These are phyloP conservation scores for Xylaria sp. DNA, from an alignment of 2,329 filamentous ascomycete genomes.

Conservation along the genomic window DNA sequence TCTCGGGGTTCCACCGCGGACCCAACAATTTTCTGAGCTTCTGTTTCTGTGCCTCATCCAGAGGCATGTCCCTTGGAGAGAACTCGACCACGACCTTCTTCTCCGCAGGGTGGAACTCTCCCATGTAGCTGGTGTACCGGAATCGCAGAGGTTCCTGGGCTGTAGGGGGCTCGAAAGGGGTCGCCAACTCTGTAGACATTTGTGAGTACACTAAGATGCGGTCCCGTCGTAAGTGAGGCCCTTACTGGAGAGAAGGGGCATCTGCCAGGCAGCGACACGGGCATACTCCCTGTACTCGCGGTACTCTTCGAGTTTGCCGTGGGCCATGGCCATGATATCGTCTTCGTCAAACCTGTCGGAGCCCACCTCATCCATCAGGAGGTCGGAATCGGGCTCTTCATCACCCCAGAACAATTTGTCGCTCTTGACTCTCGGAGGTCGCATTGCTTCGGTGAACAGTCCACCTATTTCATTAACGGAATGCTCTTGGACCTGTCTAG, in stretches of 20 bases:
- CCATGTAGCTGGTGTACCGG: conserved; percentile 97
- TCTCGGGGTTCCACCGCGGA: conserved; percentile 86
- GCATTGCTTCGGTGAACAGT: conserved; percentile 17
- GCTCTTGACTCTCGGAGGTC: conserved; percentile 2
- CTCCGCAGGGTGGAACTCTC: conserved; percentile 89
- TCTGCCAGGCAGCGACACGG: conserved; percentile 90
- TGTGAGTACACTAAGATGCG: conserved; percentile 9
- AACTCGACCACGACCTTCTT: conserved; percentile 96
- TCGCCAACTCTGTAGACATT: conserved; percentile 74
- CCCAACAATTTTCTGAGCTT: conserved; percentile 93
- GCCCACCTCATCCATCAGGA: conserved; percentile 44
- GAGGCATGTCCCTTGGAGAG: conserved; percentile 75
- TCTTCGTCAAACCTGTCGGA: conserved; percentile 76
- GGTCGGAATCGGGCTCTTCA: conserved; percentile 46
- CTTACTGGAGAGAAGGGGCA: conserved; percentile 90
- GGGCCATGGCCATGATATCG: conserved; percentile 84
- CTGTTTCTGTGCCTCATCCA: conserved; percentile 73
- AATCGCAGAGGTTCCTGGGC: conserved; percentile 81
- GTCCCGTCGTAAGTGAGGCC: conserved; percentile 40
- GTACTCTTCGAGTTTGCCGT: conserved; percentile 88
- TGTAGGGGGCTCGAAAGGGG: conserved; percentile 80
- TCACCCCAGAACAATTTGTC: conserved; percentile 45
- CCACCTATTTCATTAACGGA: conserved; percentile 16
- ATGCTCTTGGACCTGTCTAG: conserved; percentile 35
- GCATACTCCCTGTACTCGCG: conserved; percentile 90